Evolutionary conservation across 139 green algal genomes (phyloP), one percentile per base, ranked within the genome.

Genomic region (Haematococcus lacustris): DNA sequence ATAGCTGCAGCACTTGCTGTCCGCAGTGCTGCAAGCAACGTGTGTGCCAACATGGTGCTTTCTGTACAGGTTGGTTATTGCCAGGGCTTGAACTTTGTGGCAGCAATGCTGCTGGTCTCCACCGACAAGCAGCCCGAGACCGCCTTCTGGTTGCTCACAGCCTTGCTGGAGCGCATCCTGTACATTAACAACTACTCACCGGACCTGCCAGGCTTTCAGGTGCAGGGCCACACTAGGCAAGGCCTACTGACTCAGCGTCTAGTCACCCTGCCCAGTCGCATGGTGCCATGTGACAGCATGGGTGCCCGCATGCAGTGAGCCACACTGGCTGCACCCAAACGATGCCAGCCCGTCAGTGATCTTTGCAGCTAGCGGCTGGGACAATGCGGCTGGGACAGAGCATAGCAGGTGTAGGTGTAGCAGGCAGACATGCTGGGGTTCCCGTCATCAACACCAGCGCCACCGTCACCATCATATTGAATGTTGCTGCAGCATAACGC

Each of bases 11-110:
- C 53, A 35, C 13, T 34, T 21, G 53, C 53, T 35, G 53, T n/a
- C n/a, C n/a, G 53, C 21, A 23, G 26, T 30, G 30, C 33, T 23
- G 21, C 33, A 64, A 64, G 53, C 26, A 7, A 35, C 23, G 4
- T 9, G 9, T 17, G 43, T 53, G 9, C 9, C 17, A 17, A 28
- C 9, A 9, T 53, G 43, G 9, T 28, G 9, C 43, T 17, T 17
- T 9, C 43, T 23, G 53, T 64, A 7, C 26, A 64, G 53, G 53
- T 32, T 30, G 53, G 53, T 4, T 64, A 64, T 26, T 64, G 53
- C 53, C 53, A 64, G 53, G 53, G 53, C 23, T 26, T 64, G 23
- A 64, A 64, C 53, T 64, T 64, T 26, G 53, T 64, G 53, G 53
- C 53, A 30, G 21, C 23, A 21, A 64, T 26, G 26, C 53, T 64